Conservation (phyloP, 2,329 filamentous ascomycete species). For the Microdochium paspali region DNA sequence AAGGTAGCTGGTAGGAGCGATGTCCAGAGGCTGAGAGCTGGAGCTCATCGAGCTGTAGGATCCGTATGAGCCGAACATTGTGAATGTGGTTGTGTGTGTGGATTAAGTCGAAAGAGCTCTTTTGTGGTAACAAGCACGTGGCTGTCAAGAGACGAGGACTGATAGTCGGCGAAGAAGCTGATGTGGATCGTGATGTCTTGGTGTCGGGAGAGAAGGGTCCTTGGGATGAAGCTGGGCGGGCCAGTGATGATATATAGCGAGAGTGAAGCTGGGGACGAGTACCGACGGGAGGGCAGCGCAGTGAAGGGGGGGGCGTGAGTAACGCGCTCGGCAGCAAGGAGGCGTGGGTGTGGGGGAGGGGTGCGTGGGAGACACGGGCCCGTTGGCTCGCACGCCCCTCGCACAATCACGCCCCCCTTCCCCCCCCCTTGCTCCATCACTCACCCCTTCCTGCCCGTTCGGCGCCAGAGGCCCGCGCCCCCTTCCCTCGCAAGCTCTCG, state of each 20-base stretch:
- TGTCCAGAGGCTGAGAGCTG: constrained; percentile 20
- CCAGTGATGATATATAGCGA: neutral
- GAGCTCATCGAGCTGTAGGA: constrained; percentile 26
- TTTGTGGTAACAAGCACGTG: constrained; percentile 19
- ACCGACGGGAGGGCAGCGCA: neutral
- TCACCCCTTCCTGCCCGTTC: neutral
- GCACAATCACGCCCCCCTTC: neutral
- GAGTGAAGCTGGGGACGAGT: neutral
- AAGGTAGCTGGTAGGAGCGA: constrained; percentile 18
- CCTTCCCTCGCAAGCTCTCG: neutral
- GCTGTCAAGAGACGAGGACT: neutral
- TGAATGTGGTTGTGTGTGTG: constrained; percentile 2
- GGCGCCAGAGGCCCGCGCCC: neutral
- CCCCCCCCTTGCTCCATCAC: neutral
- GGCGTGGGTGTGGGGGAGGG: neutral
- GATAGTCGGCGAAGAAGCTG: neutral
- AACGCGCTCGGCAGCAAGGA: neutral
- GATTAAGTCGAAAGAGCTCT: neutral
- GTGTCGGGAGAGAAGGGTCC: neutral
- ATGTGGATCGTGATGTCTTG: neutral
- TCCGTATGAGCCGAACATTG: constrained; percentile 23
- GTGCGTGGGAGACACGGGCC: neutral
- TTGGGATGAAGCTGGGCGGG: neutral
- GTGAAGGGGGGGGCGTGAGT: no score
- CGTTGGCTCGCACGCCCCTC: neutral